Conservation (phyloP, 352 stramenopile species). For the Phytopythium montanum region DNA sequence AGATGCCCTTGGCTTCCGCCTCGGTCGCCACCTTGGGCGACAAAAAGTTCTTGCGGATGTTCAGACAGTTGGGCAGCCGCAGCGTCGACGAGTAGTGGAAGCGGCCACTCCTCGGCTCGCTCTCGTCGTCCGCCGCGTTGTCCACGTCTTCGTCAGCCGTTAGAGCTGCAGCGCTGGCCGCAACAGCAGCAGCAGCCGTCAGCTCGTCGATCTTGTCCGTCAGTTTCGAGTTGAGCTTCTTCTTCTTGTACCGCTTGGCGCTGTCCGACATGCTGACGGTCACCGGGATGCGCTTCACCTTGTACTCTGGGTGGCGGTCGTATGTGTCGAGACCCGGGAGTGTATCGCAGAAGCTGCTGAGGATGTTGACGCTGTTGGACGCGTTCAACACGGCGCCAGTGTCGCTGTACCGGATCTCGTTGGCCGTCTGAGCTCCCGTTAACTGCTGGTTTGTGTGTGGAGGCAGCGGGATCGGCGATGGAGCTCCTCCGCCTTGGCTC, state of each 20-base stretch:
- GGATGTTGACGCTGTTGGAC: slow-evolving; percentile 51
- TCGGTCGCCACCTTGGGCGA: slow-evolving; percentile 61
- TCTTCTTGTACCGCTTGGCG: slow-evolving; percentile 65
- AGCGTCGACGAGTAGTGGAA: slow-evolving; percentile 70
- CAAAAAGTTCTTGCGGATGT: slow-evolving; percentile 59
- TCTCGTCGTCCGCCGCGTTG: slow-evolving; percentile 6
- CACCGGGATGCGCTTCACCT: slow-evolving; percentile 63
- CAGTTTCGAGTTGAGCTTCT: slow-evolving; percentile 66
- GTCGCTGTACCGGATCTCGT: slow-evolving; percentile 61
- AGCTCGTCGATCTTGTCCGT: slow-evolving; percentile 77
- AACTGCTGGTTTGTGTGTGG: not conserved
- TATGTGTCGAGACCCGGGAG: slow-evolving; percentile 80
- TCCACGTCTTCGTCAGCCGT: slow-evolving; percentile 14
- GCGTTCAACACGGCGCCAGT: slow-evolving; percentile 64
- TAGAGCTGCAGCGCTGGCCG: slow-evolving; percentile 17
- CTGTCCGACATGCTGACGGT: slow-evolving; percentile 36
- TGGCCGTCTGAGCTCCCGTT: slow-evolving; percentile 12
- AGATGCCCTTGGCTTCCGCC: slow-evolving; percentile 73
- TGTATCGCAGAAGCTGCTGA: slow-evolving; percentile 81
- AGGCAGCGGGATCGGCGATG: not conserved
- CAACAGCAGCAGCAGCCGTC: slow-evolving; percentile 12
- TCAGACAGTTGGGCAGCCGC: slow-evolving; percentile 47
- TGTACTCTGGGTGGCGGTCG: slow-evolving; percentile 74
- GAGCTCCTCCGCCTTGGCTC: not conserved
- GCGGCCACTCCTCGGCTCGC: slow-evolving; percentile 12